A percentile compares a stretch with the other conserved stretches of the same genome.
phyloP scores from a whole-genome alignment of 768 basidiomycete species.

The Trametes gibbosa region DNA sequence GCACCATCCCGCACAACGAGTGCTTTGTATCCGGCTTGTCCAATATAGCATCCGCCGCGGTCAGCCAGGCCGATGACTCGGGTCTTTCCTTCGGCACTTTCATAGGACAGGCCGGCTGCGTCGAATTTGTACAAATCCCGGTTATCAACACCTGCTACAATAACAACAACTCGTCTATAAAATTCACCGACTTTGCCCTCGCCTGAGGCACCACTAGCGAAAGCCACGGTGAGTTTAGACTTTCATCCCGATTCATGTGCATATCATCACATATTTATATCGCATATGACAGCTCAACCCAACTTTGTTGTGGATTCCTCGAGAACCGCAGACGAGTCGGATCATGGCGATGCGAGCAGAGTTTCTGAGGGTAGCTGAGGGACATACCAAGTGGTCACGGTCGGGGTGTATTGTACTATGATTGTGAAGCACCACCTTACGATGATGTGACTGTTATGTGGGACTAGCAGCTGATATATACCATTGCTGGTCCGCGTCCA shows the following conservation, averaged over 20 bases:
- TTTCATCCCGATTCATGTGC: background rate
- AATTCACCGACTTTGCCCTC: background rate
- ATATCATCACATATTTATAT: too few relatives aligned
- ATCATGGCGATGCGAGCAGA: too few relatives aligned
- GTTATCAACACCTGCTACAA: conserved; percentile 6
- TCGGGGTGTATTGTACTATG: too few relatives aligned
- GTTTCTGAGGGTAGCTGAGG: too few relatives aligned
- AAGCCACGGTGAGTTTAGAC: background rate
- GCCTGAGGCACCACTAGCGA: background rate
- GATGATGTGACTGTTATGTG: too few relatives aligned
- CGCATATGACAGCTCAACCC: too few relatives aligned
- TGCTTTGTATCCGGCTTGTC: background rate
- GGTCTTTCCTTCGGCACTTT: conserved; percentile 1
- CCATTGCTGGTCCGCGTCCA: too few relatives aligned
- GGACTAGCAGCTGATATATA: too few relatives aligned
- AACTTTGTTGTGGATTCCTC: too few relatives aligned
- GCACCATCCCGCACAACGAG: background rate
- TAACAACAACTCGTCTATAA: background rate
- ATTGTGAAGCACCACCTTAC: too few relatives aligned
- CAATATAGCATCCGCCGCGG: background rate
- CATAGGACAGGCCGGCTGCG: background rate
- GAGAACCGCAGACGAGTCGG: too few relatives aligned
- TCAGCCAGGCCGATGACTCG: conserved; percentile 1
- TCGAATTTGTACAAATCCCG: background rate
- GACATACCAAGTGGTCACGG: too few relatives aligned